Evolutionary conservation across 2,329 filamentous ascomycete genomes (phyloP), one percentile per base, ranked within the genome.

Genomic region (Gyromitra esculenta): DNA sequence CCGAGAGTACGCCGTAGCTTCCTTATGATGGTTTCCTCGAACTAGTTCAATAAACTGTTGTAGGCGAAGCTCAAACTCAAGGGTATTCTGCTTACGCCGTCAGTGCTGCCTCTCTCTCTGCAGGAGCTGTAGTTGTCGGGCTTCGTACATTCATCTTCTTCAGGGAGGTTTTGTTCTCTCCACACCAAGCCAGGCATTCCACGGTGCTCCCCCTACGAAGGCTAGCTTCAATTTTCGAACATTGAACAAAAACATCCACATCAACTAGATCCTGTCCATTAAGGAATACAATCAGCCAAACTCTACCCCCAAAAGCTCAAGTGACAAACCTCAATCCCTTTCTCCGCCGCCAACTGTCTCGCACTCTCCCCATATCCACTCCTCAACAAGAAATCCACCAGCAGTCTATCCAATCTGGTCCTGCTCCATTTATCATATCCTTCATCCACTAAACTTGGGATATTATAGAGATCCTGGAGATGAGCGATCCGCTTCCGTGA

Each of bases 21-120:
- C 94, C 62, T 90, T 84, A 57, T 92, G 86, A 81, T 91, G 93
- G 5, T 85, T 82, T 50, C 87, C 89, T 76, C 95, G 88, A 75
- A 97, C 89, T 77, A 98, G 87, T 84, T 98, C 96, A 81, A 98
- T 94, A 83, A 94, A 98, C 83, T 98, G 94, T 83, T 99, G 96
- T 81, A 96, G 87, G 11, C 96, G 91, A 56, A 99, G 88, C 86
- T 97, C 93, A 82, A 97, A 97, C 83, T 99, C 96, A 15, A 99
- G 88, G 79, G 91, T 92, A 81, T 91, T 93, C 87, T 93, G 80
- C 11, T n/a, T 21, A 21, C 57, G n/a, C 21, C 39, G 62, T 74
- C 35, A 75, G 65, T 45, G 6, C 35, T 43, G 13, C 1, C 6
- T 63, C 15, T 37, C 18, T 21, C 3, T 37, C 5, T 15, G 31